phyloP scores from a whole-genome alignment of 164 flowering plant genomes.

The Annona squamosa region DNA sequence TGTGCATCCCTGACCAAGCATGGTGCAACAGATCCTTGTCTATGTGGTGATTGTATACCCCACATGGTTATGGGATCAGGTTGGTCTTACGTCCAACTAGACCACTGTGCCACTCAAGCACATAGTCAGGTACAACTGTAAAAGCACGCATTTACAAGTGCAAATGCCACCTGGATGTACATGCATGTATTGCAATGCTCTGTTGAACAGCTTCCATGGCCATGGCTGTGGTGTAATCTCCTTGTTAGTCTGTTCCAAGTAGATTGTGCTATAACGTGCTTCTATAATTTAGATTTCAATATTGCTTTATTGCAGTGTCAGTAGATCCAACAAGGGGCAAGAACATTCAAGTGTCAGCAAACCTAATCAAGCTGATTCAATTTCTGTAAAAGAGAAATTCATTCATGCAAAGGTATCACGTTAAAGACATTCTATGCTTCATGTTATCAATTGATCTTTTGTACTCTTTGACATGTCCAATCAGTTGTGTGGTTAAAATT shows the following conservation, averaged over 20 bases:
- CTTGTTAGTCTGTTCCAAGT: background rate
- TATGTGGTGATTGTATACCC: no score
- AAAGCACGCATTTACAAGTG: no score
- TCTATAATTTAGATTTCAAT: background rate
- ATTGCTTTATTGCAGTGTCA: constrained; percentile 32
- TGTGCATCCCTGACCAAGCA: no score
- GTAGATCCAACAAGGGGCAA: constrained; percentile 31
- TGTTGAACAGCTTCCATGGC: background rate
- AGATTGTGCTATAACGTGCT: background rate
- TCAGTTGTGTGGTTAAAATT: background rate
- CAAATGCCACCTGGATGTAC: no score
- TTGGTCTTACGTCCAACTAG: no score
- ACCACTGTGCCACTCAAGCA: no score
- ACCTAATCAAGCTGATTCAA: constrained; percentile 58
- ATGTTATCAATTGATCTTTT: background rate
- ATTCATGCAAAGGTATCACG: constrained; percentile 78
- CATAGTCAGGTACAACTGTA: no score
- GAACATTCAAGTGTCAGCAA: constrained; percentile 36
- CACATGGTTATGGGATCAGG: no score
- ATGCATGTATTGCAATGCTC: no score
- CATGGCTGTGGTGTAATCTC: background rate
- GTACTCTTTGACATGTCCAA: background rate
- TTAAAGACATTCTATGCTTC: background rate
- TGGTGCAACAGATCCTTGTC: no score
- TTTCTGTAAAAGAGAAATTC: constrained; percentile 71